Percentiles rank a stretch among this genome's conserved stretches.
phyloP scores from a whole-genome alignment of 2,329 filamentous ascomycete species.

The Aspergillus sp. region DNA sequence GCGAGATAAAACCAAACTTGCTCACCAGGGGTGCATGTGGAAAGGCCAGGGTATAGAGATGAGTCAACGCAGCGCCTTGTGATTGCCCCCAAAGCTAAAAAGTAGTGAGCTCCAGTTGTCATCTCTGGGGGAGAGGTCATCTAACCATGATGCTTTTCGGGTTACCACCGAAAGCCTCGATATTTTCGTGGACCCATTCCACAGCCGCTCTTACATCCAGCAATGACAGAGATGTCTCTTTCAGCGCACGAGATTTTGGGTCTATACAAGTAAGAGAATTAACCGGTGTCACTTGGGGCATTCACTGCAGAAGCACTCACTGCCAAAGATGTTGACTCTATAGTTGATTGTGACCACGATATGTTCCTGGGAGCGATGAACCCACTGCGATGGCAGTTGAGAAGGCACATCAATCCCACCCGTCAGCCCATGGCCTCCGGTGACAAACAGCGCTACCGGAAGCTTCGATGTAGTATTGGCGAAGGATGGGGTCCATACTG shows the following conservation, averaged over 20 bases:
- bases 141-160: conserved; percentile 14
- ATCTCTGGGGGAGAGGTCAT: conserved; percentile 7
- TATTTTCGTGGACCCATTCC: conserved; percentile 33
- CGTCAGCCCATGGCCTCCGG: conserved; percentile 22
- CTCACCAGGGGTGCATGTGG: conserved; percentile 13
- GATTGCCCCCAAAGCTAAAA: conserved; percentile 24
- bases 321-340: conserved; percentile 26
- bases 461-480: conserved; percentile 15
- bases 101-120: not conserved
- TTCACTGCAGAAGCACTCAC: not conserved
- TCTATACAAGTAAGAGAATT: conserved; percentile 1
- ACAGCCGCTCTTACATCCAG: conserved; percentile 22
- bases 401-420: conserved; percentile 37
- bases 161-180: conserved; percentile 36
- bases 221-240: conserved; percentile 1
- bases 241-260: conserved; percentile 10
- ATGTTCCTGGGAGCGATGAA: conserved; percentile 38
- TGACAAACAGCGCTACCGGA: conserved; percentile 22
- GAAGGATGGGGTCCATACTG: conserved; percentile 42
- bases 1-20: conserved; percentile 15
- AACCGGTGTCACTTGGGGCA: not conserved
- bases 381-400: conserved; percentile 29
- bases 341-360: conserved; percentile 42
- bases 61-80: conserved; percentile 20
- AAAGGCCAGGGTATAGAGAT: conserved; percentile 26